phyloP scores from a whole-genome alignment of 2,329 filamentous ascomycete species.

The Raffaelea ambrosiae region DNA sequence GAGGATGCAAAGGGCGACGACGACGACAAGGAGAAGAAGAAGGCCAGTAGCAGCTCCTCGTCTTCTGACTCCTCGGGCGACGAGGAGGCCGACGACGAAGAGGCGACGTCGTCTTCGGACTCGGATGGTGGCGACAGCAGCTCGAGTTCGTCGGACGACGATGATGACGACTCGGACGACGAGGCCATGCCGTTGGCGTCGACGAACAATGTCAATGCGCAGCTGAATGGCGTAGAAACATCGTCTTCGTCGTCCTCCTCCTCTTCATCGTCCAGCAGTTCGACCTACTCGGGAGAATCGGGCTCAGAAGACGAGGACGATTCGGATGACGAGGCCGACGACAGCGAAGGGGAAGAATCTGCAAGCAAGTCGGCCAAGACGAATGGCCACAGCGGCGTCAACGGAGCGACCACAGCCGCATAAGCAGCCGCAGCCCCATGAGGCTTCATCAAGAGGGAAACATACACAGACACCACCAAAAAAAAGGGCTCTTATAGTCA shows the following conservation, averaged over 20 bases:
- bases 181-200: not conserved
- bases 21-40: constrained; percentile 4
- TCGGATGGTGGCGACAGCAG: not conserved
- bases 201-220: not conserved
- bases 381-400: not conserved
- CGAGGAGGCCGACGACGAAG: not conserved
- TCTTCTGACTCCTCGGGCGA: constrained; percentile 4
- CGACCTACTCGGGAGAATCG: not conserved
- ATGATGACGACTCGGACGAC: not conserved
- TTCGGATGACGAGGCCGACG: not conserved
- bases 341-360: not conserved
- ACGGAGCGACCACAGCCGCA: too few species aligned
- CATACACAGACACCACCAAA: too few species aligned
- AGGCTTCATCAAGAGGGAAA: too few species aligned
- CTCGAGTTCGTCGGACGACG: not conserved
- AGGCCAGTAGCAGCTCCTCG: constrained; percentile 6
- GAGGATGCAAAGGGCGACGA: too few species aligned
- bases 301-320: not conserved
- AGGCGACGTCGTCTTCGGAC: not conserved
- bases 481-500: too few species aligned
- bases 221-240: not conserved
- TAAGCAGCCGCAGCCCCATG: too few species aligned
- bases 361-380: not conserved
- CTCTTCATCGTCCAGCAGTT: not conserved
- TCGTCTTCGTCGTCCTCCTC: not conserved